These are phyloP conservation scores for Penicillium odoratum DNA, from an alignment of 495 filamentous ascomycete species.

Conservation along the genomic window DNA sequence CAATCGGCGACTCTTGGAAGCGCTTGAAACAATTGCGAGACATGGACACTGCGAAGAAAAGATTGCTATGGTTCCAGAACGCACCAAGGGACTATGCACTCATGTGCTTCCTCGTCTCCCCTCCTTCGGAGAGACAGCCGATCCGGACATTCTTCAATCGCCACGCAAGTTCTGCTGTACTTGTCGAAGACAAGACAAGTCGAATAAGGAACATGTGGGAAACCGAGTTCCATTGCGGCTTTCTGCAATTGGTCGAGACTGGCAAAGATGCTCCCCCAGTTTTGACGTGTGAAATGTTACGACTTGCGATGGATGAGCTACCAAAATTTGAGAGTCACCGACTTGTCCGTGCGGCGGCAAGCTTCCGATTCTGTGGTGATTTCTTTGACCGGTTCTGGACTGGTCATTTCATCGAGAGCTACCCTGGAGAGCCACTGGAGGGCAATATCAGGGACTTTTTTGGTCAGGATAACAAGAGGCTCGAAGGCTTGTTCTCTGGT, in stretches of 20 bases:
- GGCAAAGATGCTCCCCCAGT: neutral
- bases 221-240: neutral
- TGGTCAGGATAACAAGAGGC: neutral
- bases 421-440: neutral
- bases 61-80: neutral
- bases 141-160: neutral
- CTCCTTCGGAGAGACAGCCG: neutral
- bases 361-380: neutral
- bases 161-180: neutral
- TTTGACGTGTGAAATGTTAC: too few relatives aligned
- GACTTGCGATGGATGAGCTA: neutral
- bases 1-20: neutral
- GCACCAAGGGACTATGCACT: neutral
- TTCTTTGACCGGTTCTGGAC: conserved; percentile 5
- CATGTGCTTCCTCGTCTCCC: neutral
- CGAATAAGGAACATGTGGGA: neutral
- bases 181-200: neutral
- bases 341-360: neutral
- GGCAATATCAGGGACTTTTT: neutral
- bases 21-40: neutral
- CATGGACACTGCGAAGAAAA: neutral
- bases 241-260: neutral
- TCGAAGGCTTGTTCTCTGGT: neutral
- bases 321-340: neutral
- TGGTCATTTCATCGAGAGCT: neutral